Evolutionary conservation across 2,329 filamentous ascomycete genomes (phyloP), one percentile per base, ranked within the genome.

Genomic region (Pseudocercospora fuligena): DNA sequence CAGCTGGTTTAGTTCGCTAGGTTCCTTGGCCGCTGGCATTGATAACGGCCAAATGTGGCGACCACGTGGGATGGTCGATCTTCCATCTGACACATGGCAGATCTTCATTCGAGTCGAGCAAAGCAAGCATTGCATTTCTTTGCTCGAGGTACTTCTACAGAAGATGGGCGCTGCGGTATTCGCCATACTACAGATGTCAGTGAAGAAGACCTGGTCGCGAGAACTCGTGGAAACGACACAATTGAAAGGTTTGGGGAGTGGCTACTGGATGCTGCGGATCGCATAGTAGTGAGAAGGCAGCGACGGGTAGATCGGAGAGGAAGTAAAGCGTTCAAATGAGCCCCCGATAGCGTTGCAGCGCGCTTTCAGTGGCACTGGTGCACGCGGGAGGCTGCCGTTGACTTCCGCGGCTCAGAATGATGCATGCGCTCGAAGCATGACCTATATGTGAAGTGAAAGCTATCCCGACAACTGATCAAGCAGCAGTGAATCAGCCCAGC

Each of bases 1-100:
- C 62, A 59, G 62, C 62, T 60, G 53, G 23, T 25, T 51, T 33
- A 36, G 29, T 43, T 43, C 31, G 46, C 61, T 33, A 40, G 61
- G 61, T 47, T 60, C 9, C 54, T 60, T 59, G 51, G 54, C 51
- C 53, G 51, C 49, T 53, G 49, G 6, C 16, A 9, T 53, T 53
- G 49, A 53, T 53, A 29, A 27, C 49, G 49, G 49, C 21, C 49
- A 53, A 27, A 3, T 53, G 23, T 53, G 49, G 19, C 49, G 49
- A 49, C 21, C 46, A 49, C n/a, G 46, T 49, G 46, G 21, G 46
- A 36, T 36, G 33, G 33, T 11, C 33, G 33, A 36, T 36, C 33
- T 36, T 36, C 29, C 29, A 31, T 31, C 29, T 36, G 33, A 8
- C 33, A 36, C 33, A 36, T 8, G 12, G 33, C 12, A 12, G 33